These are phyloP conservation scores for Botrytis elliptica DNA, from an alignment of 2,329 filamentous ascomycete genomes.

Conservation along the genomic window DNA sequence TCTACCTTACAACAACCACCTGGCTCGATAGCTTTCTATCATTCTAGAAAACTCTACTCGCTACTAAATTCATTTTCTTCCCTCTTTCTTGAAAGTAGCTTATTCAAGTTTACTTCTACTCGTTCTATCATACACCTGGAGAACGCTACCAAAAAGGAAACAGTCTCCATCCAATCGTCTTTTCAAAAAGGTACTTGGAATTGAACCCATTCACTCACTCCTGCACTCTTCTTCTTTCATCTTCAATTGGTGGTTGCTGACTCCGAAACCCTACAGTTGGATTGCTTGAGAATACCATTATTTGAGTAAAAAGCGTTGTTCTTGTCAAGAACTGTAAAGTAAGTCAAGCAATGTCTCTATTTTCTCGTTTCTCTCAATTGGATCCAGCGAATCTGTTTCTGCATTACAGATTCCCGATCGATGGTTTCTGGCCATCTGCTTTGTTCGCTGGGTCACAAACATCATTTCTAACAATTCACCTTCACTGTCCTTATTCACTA, in stretches of 20 bases:
- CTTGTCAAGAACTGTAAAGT: conserved; percentile 32
- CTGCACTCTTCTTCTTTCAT: background rate
- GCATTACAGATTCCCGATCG: background rate
- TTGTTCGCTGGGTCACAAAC: conserved; percentile 1
- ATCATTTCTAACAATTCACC: conserved; percentile 3
- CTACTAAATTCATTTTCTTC: conserved; percentile 33
- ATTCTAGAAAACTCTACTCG: conserved; percentile 38
- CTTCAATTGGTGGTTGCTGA: conserved; percentile 22
- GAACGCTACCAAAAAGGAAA: conserved; percentile 12
- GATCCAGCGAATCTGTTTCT: background rate
- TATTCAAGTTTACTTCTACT: conserved; percentile 20
- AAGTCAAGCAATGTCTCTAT: conserved; percentile 22
- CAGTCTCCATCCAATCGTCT: conserved; percentile 15
- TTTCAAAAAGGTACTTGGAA: conserved; percentile 28
- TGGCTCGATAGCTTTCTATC: conserved; percentile 42
- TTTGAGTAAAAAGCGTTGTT: conserved; percentile 24
- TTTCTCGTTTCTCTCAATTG: background rate
- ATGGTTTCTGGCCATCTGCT: background rate
- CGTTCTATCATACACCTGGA: conserved; percentile 22
- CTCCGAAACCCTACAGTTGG: conserved; percentile 20
- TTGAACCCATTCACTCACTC: background rate
- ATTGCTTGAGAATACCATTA: conserved; percentile 26
- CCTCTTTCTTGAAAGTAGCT: conserved; percentile 26
- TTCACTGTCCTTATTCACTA: conserved; percentile 16
- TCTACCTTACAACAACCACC: conserved; percentile 36